Conservation (phyloP, 768 basidiomycete genomes). For the Pisolithus microcarpus region DNA sequence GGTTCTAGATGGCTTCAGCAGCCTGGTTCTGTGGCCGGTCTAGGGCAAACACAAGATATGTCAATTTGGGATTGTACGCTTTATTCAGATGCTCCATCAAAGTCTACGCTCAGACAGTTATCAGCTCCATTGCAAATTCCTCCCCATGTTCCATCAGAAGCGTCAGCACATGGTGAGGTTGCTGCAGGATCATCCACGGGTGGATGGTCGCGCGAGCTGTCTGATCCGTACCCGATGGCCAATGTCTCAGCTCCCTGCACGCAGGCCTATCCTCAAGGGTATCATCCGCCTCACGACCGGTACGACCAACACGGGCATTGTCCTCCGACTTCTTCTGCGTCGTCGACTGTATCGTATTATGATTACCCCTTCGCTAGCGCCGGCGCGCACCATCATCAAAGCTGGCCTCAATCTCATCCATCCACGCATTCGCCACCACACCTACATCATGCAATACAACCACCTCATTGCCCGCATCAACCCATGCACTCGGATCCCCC, state of each 20-base stretch:
- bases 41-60: background rate
- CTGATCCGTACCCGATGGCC: background rate
- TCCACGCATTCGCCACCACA: too few species aligned
- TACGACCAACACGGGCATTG: background rate
- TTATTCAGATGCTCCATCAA: background rate
- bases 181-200: background rate
- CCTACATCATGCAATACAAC: too few species aligned
- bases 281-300: background rate
- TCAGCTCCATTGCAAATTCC: background rate
- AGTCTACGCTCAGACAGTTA: background rate
- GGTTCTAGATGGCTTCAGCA: too few species aligned
- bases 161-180: background rate
- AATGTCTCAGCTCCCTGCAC: background rate
- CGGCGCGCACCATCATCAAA: background rate
- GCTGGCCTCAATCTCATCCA: too few species aligned
- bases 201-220: background rate
- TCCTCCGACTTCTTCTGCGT: background rate
- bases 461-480: too few species aligned
- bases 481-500: background rate
- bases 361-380: background rate
- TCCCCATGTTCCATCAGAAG: too few species aligned
- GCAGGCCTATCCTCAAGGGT: background rate
- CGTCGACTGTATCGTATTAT: background rate
- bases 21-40: too few species aligned
- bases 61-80: background rate